Conservation (phyloP, 2,329 filamentous ascomycete genomes). For the Botrytis squamosa region DNA sequence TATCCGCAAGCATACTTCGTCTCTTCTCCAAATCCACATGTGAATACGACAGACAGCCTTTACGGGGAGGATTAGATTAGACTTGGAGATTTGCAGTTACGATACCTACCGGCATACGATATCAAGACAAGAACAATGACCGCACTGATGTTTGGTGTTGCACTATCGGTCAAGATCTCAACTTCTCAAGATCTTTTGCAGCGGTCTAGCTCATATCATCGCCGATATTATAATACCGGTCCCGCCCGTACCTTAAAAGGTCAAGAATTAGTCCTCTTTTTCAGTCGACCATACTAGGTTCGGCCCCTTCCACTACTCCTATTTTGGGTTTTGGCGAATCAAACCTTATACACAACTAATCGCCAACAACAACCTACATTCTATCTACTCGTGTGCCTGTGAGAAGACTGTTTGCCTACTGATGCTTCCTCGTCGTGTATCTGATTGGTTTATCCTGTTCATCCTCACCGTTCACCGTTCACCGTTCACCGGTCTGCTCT, state of each 20-base stretch:
- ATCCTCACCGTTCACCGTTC: background rate
- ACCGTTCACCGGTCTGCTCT: background rate
- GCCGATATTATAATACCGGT: background rate
- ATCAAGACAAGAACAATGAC: slow-evolving; percentile 1
- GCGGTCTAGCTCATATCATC: slow-evolving; percentile 6
- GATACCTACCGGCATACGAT: background rate
- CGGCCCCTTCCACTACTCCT: background rate
- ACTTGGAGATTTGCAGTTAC: background rate
- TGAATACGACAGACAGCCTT: slow-evolving; percentile 2
- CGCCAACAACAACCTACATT: background rate
- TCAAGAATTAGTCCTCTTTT: background rate
- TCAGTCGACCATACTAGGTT: background rate
- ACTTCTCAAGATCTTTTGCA: slow-evolving; percentile 1
- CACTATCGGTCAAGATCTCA: slow-evolving; percentile 4
- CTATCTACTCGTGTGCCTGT: background rate
- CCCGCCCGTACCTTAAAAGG: background rate
- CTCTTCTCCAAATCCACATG: slow-evolving; percentile 2
- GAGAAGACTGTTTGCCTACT: background rate
- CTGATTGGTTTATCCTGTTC: background rate
- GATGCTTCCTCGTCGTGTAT: background rate
- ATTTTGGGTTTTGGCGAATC: background rate
- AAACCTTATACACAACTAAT: slow-evolving; percentile 6
- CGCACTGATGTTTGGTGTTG: slow-evolving; percentile 1
- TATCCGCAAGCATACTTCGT: background rate
- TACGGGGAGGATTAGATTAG: background rate